Evolutionary conservation across 257 asterid genomes (phyloP).

Genomic region (Prunella vulgaris): DNA sequence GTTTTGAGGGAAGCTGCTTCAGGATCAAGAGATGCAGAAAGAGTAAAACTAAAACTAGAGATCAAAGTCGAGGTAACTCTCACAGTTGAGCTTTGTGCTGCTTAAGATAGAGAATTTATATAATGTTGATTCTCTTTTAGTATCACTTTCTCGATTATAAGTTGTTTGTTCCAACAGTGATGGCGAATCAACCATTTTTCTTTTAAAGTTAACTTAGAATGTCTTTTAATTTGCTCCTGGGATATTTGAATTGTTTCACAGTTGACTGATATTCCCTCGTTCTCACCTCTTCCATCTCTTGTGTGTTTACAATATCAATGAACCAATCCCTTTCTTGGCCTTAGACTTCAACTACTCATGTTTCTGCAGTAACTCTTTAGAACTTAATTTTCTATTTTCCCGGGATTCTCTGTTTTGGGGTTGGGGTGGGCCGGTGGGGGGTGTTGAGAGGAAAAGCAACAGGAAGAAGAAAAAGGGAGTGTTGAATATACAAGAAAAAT

Average conservation of each 20-base stretch:
- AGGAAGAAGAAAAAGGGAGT: not conserved
- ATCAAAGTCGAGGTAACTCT: constrained; percentile 67
- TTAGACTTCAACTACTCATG: not conserved
- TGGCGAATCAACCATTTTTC: not conserved
- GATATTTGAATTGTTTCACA: not conserved
- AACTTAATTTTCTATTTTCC: no score
- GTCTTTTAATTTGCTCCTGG: not conserved
- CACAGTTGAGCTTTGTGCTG: not conserved
- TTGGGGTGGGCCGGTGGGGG: no score
- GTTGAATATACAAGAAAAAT: not conserved
- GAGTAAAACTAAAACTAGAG: constrained; percentile 80
- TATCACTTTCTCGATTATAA: not conserved
- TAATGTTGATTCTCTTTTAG: not conserved
- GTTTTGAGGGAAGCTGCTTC: constrained; percentile 93
- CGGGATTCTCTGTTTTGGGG: no score
- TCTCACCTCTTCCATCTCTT: not conserved
- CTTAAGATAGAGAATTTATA: not conserved
- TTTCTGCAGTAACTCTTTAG: not conserved
- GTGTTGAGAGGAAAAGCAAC: not conserved
- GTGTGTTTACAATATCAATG: not conserved
- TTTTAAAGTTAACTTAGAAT: not conserved
- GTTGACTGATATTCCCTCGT: not conserved
- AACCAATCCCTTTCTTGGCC: no score
- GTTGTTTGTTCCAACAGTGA: not conserved
- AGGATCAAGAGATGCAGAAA: constrained; percentile 82